Base-by-base conservation (phyloP, 345 rosid genomes). In the Eutrema japonicum region DNA sequence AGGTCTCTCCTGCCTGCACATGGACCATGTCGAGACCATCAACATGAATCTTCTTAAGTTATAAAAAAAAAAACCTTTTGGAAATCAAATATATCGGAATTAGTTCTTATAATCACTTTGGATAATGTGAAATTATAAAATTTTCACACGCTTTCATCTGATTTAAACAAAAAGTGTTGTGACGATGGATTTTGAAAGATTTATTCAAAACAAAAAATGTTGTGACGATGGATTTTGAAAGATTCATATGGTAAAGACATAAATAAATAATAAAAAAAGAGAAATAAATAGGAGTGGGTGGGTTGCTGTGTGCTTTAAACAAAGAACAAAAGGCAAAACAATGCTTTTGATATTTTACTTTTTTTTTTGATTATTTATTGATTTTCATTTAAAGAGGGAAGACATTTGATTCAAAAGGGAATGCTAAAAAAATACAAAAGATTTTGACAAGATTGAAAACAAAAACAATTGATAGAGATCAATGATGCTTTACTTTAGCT, bases 221-320 rank as follows among this genome's bases (percentile, higher is more conserved):
- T 48, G 53, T 66, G 78, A 58, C 52, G 38, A 74, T 49, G 46
- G 73, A 41, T 68, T 60, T 33, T 68, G 56, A 68, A 52, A 75
- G 30, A 49, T 37, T 41, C 33, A 75, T 66, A 35, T 52, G 62
- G 66, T 68, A 12, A 66, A 57, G 36, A 48, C 56, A 37, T 32
- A 1, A 29, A 8, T 27, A 26, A 16, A 16, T 16, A 16, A 16
- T 16, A 51, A 54, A 29, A 57, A 38, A 22, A 33, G 14, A 0
- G n/a, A 13, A 49, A 66, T 12, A 58, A 50, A 35, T 60, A 42
- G 48, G 64, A 69, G 74, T 76, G 70, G 75, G 69, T 68, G 70
- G 57, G 51, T 69, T 76, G 70, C 70, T 76, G 62, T 76, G 74
- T 76, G 79, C 79, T 76, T 76, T 76, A 76, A 68, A 69, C 43